A percentile compares a stretch with the other conserved stretches of the same genome.
Evolutionary conservation across 352 stramenopile genomes (phyloP).

Genomic region (Phytopythium cucurbitacearum): DNA sequence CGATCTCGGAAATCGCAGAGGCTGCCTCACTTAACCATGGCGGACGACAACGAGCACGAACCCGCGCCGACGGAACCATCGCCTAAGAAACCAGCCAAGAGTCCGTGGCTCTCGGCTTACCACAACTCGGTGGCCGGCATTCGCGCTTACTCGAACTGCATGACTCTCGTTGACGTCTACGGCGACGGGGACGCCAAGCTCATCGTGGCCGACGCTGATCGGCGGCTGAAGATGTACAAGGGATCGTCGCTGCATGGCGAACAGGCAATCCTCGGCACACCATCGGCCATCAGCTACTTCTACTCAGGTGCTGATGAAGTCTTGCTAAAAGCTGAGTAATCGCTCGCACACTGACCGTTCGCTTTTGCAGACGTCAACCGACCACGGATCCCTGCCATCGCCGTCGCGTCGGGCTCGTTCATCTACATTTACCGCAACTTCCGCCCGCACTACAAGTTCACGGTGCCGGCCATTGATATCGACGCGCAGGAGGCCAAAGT

Average conservation of each 20-base stretch:
- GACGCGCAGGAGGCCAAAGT: conserved; percentile 64
- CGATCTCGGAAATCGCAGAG: no score
- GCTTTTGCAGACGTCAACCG: conserved; percentile 39
- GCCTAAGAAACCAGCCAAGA: conserved; percentile 21
- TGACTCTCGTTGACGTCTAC: conserved; percentile 79
- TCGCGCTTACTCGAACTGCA: conserved; percentile 70
- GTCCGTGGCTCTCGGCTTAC: conserved; percentile 86
- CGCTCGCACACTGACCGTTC: background rate
- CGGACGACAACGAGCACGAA: conserved; percentile 16
- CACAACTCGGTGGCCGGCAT: conserved; percentile 89
- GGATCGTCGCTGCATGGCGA: conserved; percentile 79
- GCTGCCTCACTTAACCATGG: conserved; percentile 5
- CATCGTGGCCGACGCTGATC: conserved; percentile 73
- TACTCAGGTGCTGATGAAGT: conserved; percentile 42
- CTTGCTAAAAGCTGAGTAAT: background rate
- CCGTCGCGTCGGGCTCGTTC: conserved; percentile 79
- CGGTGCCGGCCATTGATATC: conserved; percentile 72
- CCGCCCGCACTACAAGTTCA: conserved; percentile 90
- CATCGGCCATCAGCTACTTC: conserved; percentile 70
- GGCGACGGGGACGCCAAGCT: conserved; percentile 82
- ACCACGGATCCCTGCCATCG: conserved; percentile 76
- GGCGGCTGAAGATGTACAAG: conserved; percentile 88
- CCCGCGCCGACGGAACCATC: conserved; percentile 13
- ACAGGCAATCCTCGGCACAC: conserved; percentile 73
- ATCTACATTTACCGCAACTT: conserved; percentile 93